phyloP scores from a whole-genome alignment of 352 stramenopile genomes.

The Lagenidium giganteum region DNA sequence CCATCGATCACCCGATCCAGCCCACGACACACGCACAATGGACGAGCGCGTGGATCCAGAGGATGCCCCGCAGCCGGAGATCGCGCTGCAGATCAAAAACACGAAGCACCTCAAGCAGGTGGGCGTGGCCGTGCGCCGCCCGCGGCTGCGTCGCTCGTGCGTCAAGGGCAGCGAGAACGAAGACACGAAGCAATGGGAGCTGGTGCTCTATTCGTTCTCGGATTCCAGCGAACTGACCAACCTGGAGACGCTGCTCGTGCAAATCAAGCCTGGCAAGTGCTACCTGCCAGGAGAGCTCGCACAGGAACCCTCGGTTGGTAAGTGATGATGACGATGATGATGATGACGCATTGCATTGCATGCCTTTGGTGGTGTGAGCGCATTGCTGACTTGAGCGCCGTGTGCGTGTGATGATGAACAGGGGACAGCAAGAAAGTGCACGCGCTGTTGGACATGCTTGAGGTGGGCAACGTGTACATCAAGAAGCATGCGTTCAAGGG shows the following conservation, averaged over 20 bases:
- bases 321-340: neutral
- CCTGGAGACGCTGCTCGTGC: conserved; percentile 80
- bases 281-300: conserved; percentile 55
- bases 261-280: conserved; percentile 71
- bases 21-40: too few species aligned
- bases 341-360: too few species aligned
- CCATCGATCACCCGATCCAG: conserved; percentile 7
- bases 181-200: conserved; percentile 82
- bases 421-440: conserved; percentile 83
- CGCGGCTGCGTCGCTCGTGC: conserved; percentile 65
- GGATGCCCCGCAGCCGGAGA: conserved; percentile 42
- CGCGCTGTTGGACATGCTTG: conserved; percentile 58
- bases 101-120: conserved; percentile 81
- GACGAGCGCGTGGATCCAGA: conserved; percentile 30
- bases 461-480: conserved; percentile 47
- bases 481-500: conserved; percentile 74
- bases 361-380: too few species aligned
- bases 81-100: conserved; percentile 78
- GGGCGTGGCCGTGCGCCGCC: conserved; percentile 65
- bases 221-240: conserved; percentile 83
- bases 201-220: conserved; percentile 75
- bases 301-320: conserved; percentile 43
- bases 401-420: neutral
- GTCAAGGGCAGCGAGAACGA: conserved; percentile 63
- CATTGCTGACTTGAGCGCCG: too few species aligned